Evolutionary conservation across 148 eudicot genomes (phyloP).

Genomic region (Vaccinium darrowii): DNA sequence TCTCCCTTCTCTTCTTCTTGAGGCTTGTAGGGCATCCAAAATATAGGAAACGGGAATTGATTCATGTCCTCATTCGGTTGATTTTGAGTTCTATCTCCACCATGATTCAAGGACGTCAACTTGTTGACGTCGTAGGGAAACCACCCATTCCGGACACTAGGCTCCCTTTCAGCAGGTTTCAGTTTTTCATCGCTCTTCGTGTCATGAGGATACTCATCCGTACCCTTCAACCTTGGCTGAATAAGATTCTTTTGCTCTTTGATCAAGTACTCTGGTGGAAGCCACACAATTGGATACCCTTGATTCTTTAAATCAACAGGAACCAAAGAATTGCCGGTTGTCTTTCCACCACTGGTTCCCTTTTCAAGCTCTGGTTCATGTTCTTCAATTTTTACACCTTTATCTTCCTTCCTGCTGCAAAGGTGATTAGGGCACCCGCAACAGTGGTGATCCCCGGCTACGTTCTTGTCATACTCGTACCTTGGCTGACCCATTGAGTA

Average conservation of each 20-base stretch:
- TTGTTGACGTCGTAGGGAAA: conserved; percentile 37
- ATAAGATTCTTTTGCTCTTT: conserved; percentile 20
- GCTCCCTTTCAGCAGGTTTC: conserved; percentile 23
- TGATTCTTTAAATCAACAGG: conserved; percentile 29
- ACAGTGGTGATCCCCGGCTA: conserved; percentile 38
- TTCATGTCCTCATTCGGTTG: conserved; percentile 25
- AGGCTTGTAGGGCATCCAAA: conserved; percentile 58
- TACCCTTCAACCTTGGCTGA: conserved; percentile 14
- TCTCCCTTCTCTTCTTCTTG: conserved; percentile 18
- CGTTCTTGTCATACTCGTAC: conserved; percentile 48
- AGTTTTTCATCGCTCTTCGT: conserved; percentile 13
- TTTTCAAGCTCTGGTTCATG: conserved; percentile 40
- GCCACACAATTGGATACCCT: conserved; percentile 46
- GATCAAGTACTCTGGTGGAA: conserved; percentile 43
- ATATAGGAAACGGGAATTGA: conserved; percentile 40
- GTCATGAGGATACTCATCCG: conserved; percentile 9
- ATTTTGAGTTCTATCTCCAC: conserved; percentile 27
- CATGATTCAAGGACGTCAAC: conserved; percentile 28
- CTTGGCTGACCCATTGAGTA: conserved; percentile 45
- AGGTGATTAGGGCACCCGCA: conserved; percentile 55
- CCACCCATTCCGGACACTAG: conserved; percentile 31
- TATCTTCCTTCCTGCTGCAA: conserved; percentile 34
- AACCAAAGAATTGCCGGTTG: conserved; percentile 28
- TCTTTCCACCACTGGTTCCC: conserved; percentile 11
- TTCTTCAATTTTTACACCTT: conserved; percentile 47